Percentiles rank a stretch among this genome's conserved stretches.
phyloP scores from a whole-genome alignment of 1,284 basidiomycete species.

The Kwoniella shivajii region DNA sequence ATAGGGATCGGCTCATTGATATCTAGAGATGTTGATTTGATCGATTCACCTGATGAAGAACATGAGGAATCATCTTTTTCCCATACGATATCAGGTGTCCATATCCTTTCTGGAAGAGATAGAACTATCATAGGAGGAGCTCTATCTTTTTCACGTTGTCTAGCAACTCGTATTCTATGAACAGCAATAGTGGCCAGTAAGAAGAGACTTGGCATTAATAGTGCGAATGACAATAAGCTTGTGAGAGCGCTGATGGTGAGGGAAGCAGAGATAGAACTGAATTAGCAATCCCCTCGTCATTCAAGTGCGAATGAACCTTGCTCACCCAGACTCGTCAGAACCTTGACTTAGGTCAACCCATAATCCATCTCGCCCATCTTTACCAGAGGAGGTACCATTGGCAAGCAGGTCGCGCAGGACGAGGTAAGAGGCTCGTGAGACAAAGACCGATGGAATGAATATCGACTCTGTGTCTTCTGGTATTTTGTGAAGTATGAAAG shows the following conservation, averaged over 20 bases:
- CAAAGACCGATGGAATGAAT: conserved; percentile 55
- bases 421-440: conserved; percentile 54
- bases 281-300: neutral
- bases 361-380: conserved; percentile 23
- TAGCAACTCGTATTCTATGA: conserved; percentile 46
- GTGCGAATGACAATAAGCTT: conserved; percentile 47
- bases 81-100: conserved; percentile 55
- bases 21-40: neutral
- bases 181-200: conserved; percentile 48
- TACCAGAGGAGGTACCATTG: conserved; percentile 28
- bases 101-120: conserved; percentile 52
- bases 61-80: conserved; percentile 49
- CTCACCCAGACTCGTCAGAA: conserved; percentile 49
- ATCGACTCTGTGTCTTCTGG: conserved; percentile 55
- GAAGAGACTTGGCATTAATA: conserved; percentile 51
- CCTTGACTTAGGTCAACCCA: conserved; percentile 45
- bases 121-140: conserved; percentile 52
- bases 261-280: too few species aligned
- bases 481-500: neutral
- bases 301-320: conserved; percentile 2
- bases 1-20: too few species aligned
- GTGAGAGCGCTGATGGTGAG: conserved; percentile 39
- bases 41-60: neutral
- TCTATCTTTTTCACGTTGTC: conserved; percentile 53
- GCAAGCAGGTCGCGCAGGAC: conserved; percentile 49